phyloP scores from a whole-genome alignment of 495 filamentous ascomycete genomes.

The Daldinia concentrica region DNA sequence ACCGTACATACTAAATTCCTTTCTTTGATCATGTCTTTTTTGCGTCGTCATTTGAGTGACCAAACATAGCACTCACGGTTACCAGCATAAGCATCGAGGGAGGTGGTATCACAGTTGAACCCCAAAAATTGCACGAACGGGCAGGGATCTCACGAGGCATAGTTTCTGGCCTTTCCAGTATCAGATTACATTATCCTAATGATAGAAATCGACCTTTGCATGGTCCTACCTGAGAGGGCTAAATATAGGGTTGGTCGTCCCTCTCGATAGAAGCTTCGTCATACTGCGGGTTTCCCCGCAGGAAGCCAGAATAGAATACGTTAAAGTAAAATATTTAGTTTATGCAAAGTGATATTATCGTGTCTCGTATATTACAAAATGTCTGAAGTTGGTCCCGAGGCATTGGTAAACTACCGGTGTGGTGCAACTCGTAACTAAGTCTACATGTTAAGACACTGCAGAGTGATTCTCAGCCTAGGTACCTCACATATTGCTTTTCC shows the following conservation, averaged over 20 bases:
- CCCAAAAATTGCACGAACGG: conserved; percentile 17
- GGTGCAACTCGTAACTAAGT: not conserved
- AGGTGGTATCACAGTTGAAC: conserved; percentile 22
- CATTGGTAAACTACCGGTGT: not conserved
- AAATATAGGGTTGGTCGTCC: conserved; percentile 2
- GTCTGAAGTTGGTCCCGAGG: not conserved
- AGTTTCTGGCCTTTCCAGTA: not conserved
- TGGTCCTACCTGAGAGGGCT: not conserved
- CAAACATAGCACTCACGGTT: conserved; percentile 32
- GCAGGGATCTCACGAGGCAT: conserved; percentile 12
- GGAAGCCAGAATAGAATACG: conserved; percentile 23
- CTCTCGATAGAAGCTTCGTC: conserved; percentile 1
- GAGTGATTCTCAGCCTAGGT: too few species aligned
- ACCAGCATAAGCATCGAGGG: conserved; percentile 11
- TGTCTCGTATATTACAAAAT: conserved; percentile 2
- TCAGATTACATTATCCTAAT: conserved; percentile 1
- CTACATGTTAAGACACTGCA: not conserved
- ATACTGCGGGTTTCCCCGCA: conserved; percentile 5
- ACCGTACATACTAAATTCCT: conserved; percentile 35
- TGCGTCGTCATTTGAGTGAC: conserved; percentile 28
- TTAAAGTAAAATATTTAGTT: conserved; percentile 8
- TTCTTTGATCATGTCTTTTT: conserved; percentile 18
- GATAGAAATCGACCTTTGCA: conserved; percentile 11
- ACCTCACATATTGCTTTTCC: not conserved
- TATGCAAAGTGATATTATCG: conserved; percentile 5